A percentile compares a stretch with the other conserved stretches of the same genome.
phyloP scores from a whole-genome alignment of 768 basidiomycete genomes.

The Mrakia hoshinonis region DNA sequence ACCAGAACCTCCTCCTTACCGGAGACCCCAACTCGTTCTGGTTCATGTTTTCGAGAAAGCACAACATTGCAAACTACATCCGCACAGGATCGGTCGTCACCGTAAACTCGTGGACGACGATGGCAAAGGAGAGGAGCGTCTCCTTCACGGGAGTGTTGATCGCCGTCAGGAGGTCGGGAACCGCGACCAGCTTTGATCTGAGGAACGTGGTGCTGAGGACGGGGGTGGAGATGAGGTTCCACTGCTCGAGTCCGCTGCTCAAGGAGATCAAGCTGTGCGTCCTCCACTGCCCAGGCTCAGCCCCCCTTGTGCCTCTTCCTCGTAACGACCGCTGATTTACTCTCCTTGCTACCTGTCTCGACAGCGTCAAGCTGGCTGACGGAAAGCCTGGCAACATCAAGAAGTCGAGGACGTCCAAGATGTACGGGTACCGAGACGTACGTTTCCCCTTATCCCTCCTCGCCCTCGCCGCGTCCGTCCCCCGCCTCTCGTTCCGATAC shows the following conservation, averaged over 20 bases:
- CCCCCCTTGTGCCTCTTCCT: not conserved
- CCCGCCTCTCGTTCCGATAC: not conserved
- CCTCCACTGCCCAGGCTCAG: not conserved
- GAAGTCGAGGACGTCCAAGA: conserved; percentile 3
- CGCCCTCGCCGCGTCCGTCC: not conserved
- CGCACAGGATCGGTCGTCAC: conserved; percentile 78
- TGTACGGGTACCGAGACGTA: conserved; percentile 28
- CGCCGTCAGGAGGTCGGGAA: conserved; percentile 62
- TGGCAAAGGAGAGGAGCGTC: conserved; percentile 56
- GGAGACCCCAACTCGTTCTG: conserved; percentile 60
- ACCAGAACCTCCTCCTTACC: conserved; percentile 55
- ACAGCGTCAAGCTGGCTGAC: conserved; percentile 19
- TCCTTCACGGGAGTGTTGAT: conserved; percentile 81
- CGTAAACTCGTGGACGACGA: conserved; percentile 54
- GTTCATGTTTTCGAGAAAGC: conserved; percentile 55
- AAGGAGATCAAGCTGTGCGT: conserved; percentile 65
- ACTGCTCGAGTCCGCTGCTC: conserved; percentile 72
- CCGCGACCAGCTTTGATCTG: conserved; percentile 77
- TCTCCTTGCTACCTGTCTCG: not conserved
- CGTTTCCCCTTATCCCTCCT: not conserved
- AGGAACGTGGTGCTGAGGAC: conserved; percentile 84
- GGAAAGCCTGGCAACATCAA: conserved; percentile 19
- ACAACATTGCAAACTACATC: conserved; percentile 54
- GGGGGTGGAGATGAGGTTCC: conserved; percentile 89
- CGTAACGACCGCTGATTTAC: not conserved